Percentiles rank a stretch among this genome's conserved stretches.
These are phyloP conservation scores for Xerocomus brunneocitrinus DNA, from an alignment of 768 basidiomycete genomes.

Conservation along the genomic window DNA sequence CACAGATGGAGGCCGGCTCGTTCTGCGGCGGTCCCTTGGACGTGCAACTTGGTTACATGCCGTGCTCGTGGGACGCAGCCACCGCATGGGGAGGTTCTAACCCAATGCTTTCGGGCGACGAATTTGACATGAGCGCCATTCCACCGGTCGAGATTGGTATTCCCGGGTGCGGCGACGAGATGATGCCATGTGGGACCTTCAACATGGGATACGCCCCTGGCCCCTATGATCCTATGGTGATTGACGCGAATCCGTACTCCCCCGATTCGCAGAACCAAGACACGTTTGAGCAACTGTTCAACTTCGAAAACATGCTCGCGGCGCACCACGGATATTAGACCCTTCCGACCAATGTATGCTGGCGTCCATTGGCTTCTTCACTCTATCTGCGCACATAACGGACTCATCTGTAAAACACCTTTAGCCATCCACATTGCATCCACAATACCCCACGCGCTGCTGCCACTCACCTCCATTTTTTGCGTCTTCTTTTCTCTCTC, in stretches of 20 bases:
- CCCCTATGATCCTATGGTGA: conserved; percentile 25
- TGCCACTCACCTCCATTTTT: conserved; percentile 20
- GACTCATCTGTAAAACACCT: conserved; percentile 31
- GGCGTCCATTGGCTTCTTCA: conserved; percentile 32
- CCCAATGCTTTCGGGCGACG: conserved; percentile 47
- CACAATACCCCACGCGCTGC: conserved; percentile 29
- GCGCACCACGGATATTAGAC: conserved; percentile 31
- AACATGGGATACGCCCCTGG: conserved; percentile 20
- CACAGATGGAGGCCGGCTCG: conserved; percentile 9
- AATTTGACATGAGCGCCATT: conserved; percentile 64
- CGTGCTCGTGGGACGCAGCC: conserved; percentile 31
- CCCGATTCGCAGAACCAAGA: conserved; percentile 30
- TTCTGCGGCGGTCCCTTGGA: conserved; percentile 23
- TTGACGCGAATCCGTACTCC: conserved; percentile 30
- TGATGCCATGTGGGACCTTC: conserved; percentile 13
- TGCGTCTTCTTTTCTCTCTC: not conserved
- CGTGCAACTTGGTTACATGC: conserved; percentile 26
- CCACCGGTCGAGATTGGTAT: conserved; percentile 60
- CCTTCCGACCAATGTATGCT: conserved; percentile 31
- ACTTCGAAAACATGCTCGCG: conserved; percentile 34
- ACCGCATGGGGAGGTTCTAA: conserved; percentile 33
- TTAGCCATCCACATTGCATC: conserved; percentile 20
- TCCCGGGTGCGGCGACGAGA: conserved; percentile 40
- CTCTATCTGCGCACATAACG: conserved; percentile 20
- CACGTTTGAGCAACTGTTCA: conserved; percentile 35